Evolutionary conservation across 2,329 filamentous ascomycete genomes (phyloP), one percentile per base, ranked within the genome.

Genomic region (Alternaria alternata): DNA sequence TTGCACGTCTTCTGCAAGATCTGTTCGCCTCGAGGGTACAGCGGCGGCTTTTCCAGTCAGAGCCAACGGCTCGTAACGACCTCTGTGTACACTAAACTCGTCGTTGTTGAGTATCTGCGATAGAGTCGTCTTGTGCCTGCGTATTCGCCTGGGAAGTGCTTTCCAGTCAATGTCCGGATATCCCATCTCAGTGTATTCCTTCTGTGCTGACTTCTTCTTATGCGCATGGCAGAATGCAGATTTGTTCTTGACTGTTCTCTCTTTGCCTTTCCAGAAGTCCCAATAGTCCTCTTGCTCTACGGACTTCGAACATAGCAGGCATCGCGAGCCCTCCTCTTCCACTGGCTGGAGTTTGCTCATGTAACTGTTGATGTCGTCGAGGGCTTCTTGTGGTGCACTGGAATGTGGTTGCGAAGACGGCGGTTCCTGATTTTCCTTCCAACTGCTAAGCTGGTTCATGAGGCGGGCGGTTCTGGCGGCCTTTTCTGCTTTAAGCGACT

Each of bases 121-220:
- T 2, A 96, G 77, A 39, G 83, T 80, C 0, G 75, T 66, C 61
- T 87, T 83, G 73, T 92, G 86, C 5, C 77, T 71, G 4, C 80
- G 73, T 30, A 94, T 85, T 7, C 92, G 87, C 4, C 73, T 62
- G 18, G 87, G 83, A 24, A 96, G 82, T 0, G 66, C 71, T 1
- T 79, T 75, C 92, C 92, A 96, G 59, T 92, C 79, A 52, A 96
- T 90, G 0, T 79, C 75, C 0, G 93, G 93, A 73, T 94, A 95
- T 0, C 86, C 84, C 43, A 81, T 84, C 14, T 82, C 74, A 9
- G 67, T 59, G 81, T 85, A 87, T 57, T 83, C 78, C 18, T 76
- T 52, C n/a, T 64, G 52, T 0, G 77, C 77, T 8, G 65, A 64
- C 2, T 61, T 59, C 62, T 65, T 79, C 67, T 58, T 73, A 60